Conservation (phyloP, 345 rosid genomes). For the Rhodamnia argentea region DNA sequence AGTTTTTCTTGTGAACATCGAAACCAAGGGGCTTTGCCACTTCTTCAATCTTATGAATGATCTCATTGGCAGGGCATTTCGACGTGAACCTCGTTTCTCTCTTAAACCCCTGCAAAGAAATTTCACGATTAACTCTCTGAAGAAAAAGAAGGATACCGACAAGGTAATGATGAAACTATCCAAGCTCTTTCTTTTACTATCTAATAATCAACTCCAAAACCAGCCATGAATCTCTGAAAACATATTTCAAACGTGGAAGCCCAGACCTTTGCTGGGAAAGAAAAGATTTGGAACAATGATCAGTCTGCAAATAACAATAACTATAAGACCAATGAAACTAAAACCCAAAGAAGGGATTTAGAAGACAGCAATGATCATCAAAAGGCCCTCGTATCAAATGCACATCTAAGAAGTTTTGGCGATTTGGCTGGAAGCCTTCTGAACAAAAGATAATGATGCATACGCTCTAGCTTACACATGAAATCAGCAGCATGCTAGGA, state of each 20-base stretch:
- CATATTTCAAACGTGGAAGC: not conserved
- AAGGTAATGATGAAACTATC: not conserved
- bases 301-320: not conserved
- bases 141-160: not conserved
- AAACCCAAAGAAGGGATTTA: not conserved
- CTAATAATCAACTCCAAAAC: not conserved
- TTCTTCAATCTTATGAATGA: conserved; percentile 74
- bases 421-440: not conserved
- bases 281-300: not conserved
- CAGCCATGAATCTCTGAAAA: not conserved
- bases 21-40: conserved; percentile 95
- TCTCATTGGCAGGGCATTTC: conserved; percentile 73
- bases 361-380: not conserved
- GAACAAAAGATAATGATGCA: not conserved
- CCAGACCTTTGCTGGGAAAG: not conserved
- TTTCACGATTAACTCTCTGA: not conserved
- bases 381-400: not conserved
- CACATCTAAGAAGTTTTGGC: not conserved
- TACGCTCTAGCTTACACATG: not conserved
- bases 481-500: not conserved
- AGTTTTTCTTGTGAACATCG: conserved; percentile 82
- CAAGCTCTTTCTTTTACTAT: not conserved
- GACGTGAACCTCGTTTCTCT: conserved; percentile 89
- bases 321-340: not conserved
- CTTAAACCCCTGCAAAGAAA: conserved; percentile 49